Percentiles rank a stretch among this genome's conserved stretches.
phyloP scores from a whole-genome alignment of 2,329 filamentous ascomycete species.

The Amesomyces nigricolor region DNA sequence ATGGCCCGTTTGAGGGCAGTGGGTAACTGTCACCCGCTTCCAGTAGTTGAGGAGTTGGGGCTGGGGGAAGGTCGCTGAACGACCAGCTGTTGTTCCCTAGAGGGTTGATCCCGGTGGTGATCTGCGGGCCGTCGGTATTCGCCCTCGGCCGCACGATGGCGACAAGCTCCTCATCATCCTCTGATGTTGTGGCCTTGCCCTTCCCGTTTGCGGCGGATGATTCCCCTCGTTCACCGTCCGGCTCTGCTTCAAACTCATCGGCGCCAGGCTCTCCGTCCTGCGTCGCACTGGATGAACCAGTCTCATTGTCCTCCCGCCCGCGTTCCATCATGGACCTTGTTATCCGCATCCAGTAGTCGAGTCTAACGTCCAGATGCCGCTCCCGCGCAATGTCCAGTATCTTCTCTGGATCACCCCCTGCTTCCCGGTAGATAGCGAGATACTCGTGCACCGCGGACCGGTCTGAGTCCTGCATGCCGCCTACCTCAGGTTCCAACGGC shows the following conservation, averaged over 20 bases:
- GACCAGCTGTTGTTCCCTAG: conserved; percentile 58
- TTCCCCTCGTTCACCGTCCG: background rate
- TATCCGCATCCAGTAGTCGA: conserved; percentile 54
- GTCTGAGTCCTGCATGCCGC: conserved; percentile 1
- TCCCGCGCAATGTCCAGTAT: conserved; percentile 57
- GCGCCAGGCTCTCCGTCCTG: background rate
- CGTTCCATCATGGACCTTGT: conserved; percentile 37
- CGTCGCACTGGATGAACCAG: background rate
- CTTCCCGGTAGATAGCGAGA: conserved; percentile 53
- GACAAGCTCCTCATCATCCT: conserved; percentile 12
- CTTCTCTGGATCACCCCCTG: conserved; percentile 52
- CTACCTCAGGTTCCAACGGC: no score
- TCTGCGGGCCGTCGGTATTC: conserved; percentile 51
- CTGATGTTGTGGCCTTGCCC: conserved; percentile 3
- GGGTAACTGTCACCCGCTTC: no score
- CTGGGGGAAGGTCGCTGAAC: conserved; percentile 40
- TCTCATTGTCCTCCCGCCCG: background rate
- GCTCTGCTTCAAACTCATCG: background rate
- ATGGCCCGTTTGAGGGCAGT: no score
- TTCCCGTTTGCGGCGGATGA: background rate
- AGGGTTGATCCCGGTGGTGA: conserved; percentile 41
- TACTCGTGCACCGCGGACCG: conserved; percentile 38
- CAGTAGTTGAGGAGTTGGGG: background rate
- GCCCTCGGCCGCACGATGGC: conserved; percentile 42
- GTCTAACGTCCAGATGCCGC: conserved; percentile 52